These are phyloP conservation scores for Syzygium grande DNA, from an alignment of 345 rosid genomes.

Conservation along the genomic window DNA sequence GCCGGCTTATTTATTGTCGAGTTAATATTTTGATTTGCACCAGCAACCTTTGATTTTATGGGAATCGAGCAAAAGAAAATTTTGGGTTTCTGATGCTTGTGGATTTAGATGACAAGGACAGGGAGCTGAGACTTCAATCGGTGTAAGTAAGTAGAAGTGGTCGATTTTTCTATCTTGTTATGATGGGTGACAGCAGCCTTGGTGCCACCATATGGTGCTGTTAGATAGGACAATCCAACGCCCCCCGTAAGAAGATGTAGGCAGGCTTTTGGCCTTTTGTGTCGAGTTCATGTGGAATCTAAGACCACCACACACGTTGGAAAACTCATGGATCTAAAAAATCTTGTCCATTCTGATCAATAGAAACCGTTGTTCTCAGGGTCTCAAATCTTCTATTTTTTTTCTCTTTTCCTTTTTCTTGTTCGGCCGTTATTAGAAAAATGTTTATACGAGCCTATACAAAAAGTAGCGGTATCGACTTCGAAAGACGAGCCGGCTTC, in stretches of 20 bases:
- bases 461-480: background rate
- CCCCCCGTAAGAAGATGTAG: background rate
- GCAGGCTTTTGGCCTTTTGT: background rate
- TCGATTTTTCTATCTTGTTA: background rate
- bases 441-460: rapidly evolving
- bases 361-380: background rate
- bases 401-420: background rate
- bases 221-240: background rate
- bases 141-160: background rate
- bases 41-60: background rate
- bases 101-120: background rate
- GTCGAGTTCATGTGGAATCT: background rate
- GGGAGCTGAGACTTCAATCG: background rate
- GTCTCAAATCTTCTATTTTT: rapidly evolving
- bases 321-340: background rate
- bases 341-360: background rate
- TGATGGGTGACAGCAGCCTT: background rate
- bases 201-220: background rate
- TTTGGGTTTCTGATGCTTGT: background rate
- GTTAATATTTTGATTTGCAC: background rate
- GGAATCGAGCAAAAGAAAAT: background rate
- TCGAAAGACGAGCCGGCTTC: background rate
- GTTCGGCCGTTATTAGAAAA: background rate
- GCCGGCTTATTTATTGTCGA: background rate
- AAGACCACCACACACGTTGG: background rate